These are phyloP conservation scores for Lentinula novae-zelandiae DNA, from an alignment of 1,284 basidiomycete species.

Conservation along the genomic window DNA sequence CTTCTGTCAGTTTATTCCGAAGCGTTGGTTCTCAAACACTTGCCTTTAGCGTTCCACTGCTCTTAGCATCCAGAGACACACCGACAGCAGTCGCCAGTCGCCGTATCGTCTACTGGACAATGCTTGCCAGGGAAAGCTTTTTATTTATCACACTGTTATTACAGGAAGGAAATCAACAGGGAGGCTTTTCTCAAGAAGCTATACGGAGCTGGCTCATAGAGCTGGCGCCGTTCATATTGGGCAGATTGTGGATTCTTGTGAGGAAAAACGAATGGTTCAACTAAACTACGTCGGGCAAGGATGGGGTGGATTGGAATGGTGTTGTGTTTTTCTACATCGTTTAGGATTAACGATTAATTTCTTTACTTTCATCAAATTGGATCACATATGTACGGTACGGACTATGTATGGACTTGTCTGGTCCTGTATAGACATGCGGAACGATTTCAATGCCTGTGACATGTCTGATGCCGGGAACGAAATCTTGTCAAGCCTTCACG, in stretches of 20 bases:
- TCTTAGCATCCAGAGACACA: not conserved
- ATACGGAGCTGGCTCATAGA: not conserved
- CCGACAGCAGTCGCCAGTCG: not conserved
- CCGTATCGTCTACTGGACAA: not conserved
- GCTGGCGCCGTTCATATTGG: not conserved
- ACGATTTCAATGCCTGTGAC: not conserved
- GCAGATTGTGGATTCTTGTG: not conserved
- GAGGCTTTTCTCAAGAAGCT: not conserved
- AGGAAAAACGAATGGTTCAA: not conserved
- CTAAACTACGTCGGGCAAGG: not conserved
- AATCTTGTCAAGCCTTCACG: not conserved
- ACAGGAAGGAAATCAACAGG: not conserved
- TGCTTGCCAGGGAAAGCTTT: not conserved
- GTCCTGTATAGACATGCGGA: too few relatives aligned
- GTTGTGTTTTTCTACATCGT: too few relatives aligned
- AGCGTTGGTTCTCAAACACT: not conserved
- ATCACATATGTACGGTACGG: too few relatives aligned
- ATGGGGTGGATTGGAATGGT: not conserved
- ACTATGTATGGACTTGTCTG: too few relatives aligned
- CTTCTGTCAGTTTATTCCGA: not conserved
- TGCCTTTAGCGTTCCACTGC: conserved; percentile 1
- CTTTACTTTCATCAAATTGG: too few relatives aligned
- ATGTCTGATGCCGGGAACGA: not conserved
- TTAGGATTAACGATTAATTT: too few relatives aligned
- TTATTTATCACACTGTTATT: not conserved